These are phyloP conservation scores for Hansenula lynferdii DNA, from an alignment of 1,139 yeast genomes.

Conservation along the genomic window DNA sequence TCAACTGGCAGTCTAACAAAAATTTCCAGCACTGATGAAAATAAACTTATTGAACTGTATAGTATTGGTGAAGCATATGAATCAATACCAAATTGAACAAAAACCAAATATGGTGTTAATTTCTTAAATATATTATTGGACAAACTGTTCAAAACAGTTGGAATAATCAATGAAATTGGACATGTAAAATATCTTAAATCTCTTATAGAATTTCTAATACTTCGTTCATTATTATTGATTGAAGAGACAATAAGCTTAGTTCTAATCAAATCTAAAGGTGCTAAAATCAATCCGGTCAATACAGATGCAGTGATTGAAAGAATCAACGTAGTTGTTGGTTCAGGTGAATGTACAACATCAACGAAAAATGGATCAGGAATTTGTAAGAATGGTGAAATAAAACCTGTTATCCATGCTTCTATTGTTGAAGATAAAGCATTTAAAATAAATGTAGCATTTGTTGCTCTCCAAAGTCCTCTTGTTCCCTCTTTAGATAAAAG, in stretches of 20 bases:
- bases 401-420: slow-evolving; percentile 91
- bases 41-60: slow-evolving; percentile 47
- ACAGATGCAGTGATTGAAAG: slow-evolving; percentile 70
- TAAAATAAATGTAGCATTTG: slow-evolving; percentile 79
- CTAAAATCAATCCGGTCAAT: slow-evolving; percentile 66
- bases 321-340: slow-evolving; percentile 62
- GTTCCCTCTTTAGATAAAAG: slow-evolving; percentile 76
- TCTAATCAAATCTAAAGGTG: slow-evolving; percentile 80
- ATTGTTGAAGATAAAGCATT: slow-evolving; percentile 72
- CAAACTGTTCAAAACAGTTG: slow-evolving; percentile 58
- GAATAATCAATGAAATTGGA: slow-evolving; percentile 51
- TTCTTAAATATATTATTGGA: slow-evolving; percentile 58
- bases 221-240: slow-evolving; percentile 23
- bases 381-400: slow-evolving; percentile 73
- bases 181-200: slow-evolving; percentile 39
- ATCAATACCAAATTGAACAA: slow-evolving; percentile 64
- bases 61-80: slow-evolving; percentile 58
- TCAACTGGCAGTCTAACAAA: slow-evolving; percentile 83
- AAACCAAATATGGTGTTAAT: slow-evolving; percentile 69
- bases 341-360: slow-evolving; percentile 77
- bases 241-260: slow-evolving; percentile 71
- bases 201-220: slow-evolving; percentile 29
- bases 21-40: slow-evolving; percentile 60
- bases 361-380: slow-evolving; percentile 91
- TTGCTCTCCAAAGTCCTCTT: slow-evolving; percentile 79